Conservation (phyloP, 108 stramenopile genomes). For the Nitzschia inconspicua region DNA sequence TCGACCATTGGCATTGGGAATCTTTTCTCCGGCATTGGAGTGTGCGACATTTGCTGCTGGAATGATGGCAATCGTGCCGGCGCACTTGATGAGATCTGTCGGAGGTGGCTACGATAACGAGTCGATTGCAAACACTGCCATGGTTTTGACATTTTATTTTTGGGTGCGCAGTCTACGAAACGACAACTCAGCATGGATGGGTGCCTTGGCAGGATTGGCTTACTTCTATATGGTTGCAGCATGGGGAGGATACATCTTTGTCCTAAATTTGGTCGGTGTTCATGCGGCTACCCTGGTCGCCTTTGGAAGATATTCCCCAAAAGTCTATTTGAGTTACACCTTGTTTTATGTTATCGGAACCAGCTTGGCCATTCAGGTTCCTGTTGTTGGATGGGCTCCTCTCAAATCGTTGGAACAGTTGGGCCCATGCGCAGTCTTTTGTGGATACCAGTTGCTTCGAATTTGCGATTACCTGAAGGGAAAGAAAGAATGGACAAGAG, state of each 20-base stretch:
- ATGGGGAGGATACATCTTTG: constrained; percentile 98
- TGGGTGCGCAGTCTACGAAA: constrained; percentile 82
- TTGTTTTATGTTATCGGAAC: constrained; percentile 93
- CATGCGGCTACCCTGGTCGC: constrained; percentile 85
- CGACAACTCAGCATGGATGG: constrained; percentile 50
- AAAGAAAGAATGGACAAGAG: constrained; percentile 42
- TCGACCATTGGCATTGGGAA: constrained; percentile 4
- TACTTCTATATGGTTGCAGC: constrained; percentile 96
- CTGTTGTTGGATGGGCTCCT: constrained; percentile 89
- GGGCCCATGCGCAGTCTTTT: constrained; percentile 69
- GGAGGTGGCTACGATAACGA: constrained; percentile 99
- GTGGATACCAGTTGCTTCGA: constrained; percentile 69
- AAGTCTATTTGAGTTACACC: constrained; percentile 88
- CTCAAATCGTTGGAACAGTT: constrained; percentile 88
- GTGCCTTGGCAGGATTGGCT: constrained; percentile 66
- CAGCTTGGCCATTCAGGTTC: constrained; percentile 89
- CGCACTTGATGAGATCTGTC: constrained; percentile 94
- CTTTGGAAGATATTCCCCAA: constrained; percentile 78
- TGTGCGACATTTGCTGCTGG: constrained; percentile 82
- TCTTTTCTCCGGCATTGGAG: constrained; percentile 62
- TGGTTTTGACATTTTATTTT: constrained; percentile 92
- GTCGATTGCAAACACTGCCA: constrained; percentile 91
- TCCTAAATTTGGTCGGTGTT: constrained; percentile 94
- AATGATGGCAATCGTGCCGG: constrained; percentile 92
- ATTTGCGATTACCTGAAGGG: constrained; percentile 60